phyloP scores from a whole-genome alignment of 768 basidiomycete genomes.

The Clavaria fumosa region DNA sequence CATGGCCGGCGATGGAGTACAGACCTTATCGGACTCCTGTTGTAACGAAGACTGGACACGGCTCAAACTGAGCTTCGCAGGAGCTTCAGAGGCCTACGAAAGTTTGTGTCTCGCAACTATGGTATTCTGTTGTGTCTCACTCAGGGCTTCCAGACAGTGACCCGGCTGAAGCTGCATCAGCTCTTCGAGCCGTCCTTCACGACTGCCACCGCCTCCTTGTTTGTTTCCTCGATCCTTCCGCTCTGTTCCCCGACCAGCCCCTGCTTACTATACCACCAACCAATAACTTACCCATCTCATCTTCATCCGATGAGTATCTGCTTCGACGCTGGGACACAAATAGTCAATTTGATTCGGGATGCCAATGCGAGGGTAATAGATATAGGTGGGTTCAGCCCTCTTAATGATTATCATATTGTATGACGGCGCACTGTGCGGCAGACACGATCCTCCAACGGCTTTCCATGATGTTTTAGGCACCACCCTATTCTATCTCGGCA shows the following conservation, averaged over 20 bases:
- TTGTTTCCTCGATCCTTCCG: too few relatives aligned
- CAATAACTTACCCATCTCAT: too few relatives aligned
- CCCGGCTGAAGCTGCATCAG: slow-evolving; percentile 22
- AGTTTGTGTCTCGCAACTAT: slow-evolving; percentile 22
- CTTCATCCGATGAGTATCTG: too few relatives aligned
- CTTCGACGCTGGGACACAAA: too few relatives aligned
- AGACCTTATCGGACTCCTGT: too few relatives aligned
- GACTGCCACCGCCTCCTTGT: too few relatives aligned
- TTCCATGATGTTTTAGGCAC: slow-evolving; percentile 55
- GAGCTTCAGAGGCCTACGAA: slow-evolving; percentile 43
- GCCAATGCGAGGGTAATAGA: too few relatives aligned
- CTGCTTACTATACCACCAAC: too few relatives aligned
- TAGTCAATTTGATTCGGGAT: too few relatives aligned
- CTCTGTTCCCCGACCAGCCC: too few relatives aligned
- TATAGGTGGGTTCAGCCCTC: neutral
- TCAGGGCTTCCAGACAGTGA: slow-evolving; percentile 22
- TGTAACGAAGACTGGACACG: slow-evolving; percentile 55
- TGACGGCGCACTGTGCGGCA: slow-evolving; percentile 15
- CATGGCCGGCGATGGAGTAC: too few relatives aligned
- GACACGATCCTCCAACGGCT: slow-evolving; percentile 40
- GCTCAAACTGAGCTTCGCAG: slow-evolving; percentile 45
- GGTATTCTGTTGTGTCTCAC: neutral
- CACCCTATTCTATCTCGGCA: slow-evolving; percentile 48
- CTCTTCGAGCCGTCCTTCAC: too few relatives aligned
- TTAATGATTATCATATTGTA: neutral